phyloP scores from a whole-genome alignment of 768 basidiomycete genomes.

The Candolleomyces eurysporus region DNA sequence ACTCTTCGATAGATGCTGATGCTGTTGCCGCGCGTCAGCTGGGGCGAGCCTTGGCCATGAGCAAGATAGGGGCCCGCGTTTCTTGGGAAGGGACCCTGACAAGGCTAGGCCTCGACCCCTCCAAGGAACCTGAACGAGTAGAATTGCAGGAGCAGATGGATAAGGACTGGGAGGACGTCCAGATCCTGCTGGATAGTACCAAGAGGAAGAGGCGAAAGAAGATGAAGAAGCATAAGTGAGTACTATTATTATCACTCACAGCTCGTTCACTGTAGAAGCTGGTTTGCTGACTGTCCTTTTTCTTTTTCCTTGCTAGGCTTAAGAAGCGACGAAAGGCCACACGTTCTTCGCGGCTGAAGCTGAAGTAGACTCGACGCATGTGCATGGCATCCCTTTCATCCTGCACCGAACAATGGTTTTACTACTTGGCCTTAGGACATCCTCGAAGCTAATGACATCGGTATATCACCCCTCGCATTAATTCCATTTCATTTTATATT shows the following conservation, averaged over 20 bases:
- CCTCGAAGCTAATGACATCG: no score
- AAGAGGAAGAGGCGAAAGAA: constrained; percentile 87
- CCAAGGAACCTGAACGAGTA: constrained; percentile 47
- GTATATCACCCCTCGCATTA: background rate
- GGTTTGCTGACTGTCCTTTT: background rate
- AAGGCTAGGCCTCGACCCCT: constrained; percentile 58
- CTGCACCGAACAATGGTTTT: background rate
- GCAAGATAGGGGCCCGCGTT: constrained; percentile 55
- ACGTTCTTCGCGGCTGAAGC: constrained; percentile 10
- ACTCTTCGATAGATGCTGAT: constrained; percentile 65
- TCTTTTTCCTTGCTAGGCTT: constrained; percentile 1
- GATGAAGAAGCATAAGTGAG: constrained; percentile 97
- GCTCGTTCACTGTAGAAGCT: constrained; percentile 21
- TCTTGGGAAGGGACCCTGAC: constrained; percentile 71
- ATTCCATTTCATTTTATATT: constrained; percentile 3
- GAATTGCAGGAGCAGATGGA: constrained; percentile 52
- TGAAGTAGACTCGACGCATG: constrained; percentile 5
- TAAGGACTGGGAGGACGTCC: constrained; percentile 60
- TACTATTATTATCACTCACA: constrained; percentile 19
- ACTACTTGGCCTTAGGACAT: background rate
- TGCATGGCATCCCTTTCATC: background rate
- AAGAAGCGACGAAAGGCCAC: constrained; percentile 13
- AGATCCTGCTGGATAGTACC: constrained; percentile 65
- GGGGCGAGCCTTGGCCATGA: constrained; percentile 70
- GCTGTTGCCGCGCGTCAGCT: constrained; percentile 79